Percentiles rank a stretch among this genome's conserved stretches.
phyloP scores from a whole-genome alignment of 306 rosid species.

The Malus orientalis region DNA sequence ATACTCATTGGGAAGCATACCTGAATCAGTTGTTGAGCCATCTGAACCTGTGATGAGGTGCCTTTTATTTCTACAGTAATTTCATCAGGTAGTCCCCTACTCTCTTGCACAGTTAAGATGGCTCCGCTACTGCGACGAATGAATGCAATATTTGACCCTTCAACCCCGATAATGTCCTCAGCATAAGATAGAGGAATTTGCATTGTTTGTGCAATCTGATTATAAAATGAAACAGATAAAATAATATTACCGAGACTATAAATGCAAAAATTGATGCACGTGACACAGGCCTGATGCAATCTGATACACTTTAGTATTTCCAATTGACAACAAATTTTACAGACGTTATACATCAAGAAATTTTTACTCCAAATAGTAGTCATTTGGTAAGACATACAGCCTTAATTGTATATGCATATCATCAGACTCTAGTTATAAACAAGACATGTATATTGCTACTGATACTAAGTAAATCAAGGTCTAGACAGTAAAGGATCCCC shows the following conservation, averaged over 20 bases:
- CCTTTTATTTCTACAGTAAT: slow-evolving; percentile 93
- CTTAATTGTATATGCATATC: not conserved
- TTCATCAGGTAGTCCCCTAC: slow-evolving; percentile 81
- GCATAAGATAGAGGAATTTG: slow-evolving; percentile 94
- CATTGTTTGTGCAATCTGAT: slow-evolving; percentile 90
- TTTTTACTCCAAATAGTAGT: not conserved
- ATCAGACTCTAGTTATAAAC: not conserved
- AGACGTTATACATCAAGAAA: not conserved
- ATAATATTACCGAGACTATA: slow-evolving; percentile 5
- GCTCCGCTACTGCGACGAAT: slow-evolving; percentile 94
- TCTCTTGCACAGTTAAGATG: slow-evolving; percentile 83
- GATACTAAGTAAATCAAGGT: not conserved
- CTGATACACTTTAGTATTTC: not conserved
- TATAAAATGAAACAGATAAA: slow-evolving; percentile 1
- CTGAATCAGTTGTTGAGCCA: slow-evolving; percentile 91
- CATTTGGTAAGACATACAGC: not conserved
- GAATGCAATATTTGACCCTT: slow-evolving; percentile 84
- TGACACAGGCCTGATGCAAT: not conserved
- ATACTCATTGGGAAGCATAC: slow-evolving; percentile 21
- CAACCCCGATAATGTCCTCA: slow-evolving; percentile 89
- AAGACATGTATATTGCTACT: not conserved
- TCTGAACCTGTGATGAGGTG: slow-evolving; percentile 79
- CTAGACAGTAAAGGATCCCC: not conserved
- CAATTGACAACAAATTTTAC: not conserved
- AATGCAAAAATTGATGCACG: not conserved